Evolutionary conservation across 108 stramenopile species (phyloP).

Genomic region (Tribonema minus): DNA sequence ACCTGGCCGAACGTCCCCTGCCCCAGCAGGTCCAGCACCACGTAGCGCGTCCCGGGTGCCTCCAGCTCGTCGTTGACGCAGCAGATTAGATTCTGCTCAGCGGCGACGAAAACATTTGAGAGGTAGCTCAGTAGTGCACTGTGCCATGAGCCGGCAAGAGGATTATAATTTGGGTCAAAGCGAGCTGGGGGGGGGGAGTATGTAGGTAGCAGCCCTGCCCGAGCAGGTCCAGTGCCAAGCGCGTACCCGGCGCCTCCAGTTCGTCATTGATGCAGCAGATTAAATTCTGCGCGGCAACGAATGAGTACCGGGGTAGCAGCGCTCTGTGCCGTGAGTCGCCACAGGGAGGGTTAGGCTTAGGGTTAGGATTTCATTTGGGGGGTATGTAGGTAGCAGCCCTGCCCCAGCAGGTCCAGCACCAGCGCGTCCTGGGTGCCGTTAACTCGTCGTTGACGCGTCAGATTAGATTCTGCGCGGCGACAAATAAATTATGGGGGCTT

Average conservation of each 20-base stretch:
- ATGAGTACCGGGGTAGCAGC: too few species aligned
- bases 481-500: too few species aligned
- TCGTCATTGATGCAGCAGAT: slow-evolving; percentile 54
- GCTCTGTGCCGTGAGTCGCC: too few species aligned
- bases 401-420: slow-evolving; percentile 73
- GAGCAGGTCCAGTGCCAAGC: slow-evolving; percentile 64
- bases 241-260: slow-evolving; percentile 13
- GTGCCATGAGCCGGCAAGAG: too few species aligned
- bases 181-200: slow-evolving; percentile 76
- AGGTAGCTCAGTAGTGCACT: too few species aligned
- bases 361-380: too few species aligned
- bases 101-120: too few species aligned
- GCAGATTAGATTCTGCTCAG: slow-evolving; percentile 56
- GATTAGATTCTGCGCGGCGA: slow-evolving; percentile 55
- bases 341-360: too few species aligned
- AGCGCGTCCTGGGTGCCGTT: slow-evolving; percentile 10
- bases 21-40: slow-evolving; percentile 71
- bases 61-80: slow-evolving; percentile 49
- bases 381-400: slow-evolving; percentile 94
- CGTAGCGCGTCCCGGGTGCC: slow-evolving; percentile 24
- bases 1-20: slow-evolving; percentile 97
- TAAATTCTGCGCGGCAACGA: too few species aligned
- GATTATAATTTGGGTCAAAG: too few species aligned
- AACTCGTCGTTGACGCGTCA: slow-evolving; percentile 51
- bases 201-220: slow-evolving; percentile 96